Base-by-base conservation (phyloP, 2,329 filamentous ascomycete genomes). In the Colletotrichum liaoningense region DNA sequence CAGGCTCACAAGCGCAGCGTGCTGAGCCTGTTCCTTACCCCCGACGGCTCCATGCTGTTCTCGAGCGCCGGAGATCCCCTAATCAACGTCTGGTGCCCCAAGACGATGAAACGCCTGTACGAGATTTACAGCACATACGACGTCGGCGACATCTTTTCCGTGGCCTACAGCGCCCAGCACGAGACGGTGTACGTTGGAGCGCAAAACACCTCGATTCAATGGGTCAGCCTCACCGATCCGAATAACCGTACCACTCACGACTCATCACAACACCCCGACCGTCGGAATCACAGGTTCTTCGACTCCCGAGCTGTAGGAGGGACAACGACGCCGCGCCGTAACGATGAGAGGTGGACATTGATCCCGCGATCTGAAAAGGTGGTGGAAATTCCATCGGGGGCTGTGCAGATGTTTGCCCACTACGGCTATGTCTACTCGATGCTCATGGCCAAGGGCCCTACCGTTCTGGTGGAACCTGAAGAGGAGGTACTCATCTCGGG, bases 361-460 rank as follows among this genome's bases (percentile, higher is more conserved):
- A 91, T 91, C 56, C 91, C 86, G 3, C 84, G 84, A 54, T 84
- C 88, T 4, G 84, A 83, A 80, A 88, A 80, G 42, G 88, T 93
- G 1, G 85, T 98, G 6, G 95, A 97, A 80, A 95, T 98, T 72
- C 93, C 94, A 78, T 90, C 92, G 63, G 90, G 93, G 26, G 93
- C 95, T 69, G 94, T 97, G 70, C 90, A 89, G 70, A 93, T 97
- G 78, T 99, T 97, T 83, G 95, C 97, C 1, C 97, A 99, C 81
- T 96, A 93, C 81, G 97, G 97, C 57, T 98, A 98, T 80, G 92
- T 99, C 0, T 98, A 98, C 82, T 97, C 95, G 82, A 98, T 98
- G 96, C 88, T 97, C 5, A 88, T 99, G 72, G 92, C 94, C 0
- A 91, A 90, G 74, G 94, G 94, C 0, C 88, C 89, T 0, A 91